A percentile compares a stretch with the other conserved stretches of the same genome.
These are phyloP conservation scores for Chondrus crispus DNA, from an alignment of 23 red algal genomes.

Conservation along the genomic window DNA sequence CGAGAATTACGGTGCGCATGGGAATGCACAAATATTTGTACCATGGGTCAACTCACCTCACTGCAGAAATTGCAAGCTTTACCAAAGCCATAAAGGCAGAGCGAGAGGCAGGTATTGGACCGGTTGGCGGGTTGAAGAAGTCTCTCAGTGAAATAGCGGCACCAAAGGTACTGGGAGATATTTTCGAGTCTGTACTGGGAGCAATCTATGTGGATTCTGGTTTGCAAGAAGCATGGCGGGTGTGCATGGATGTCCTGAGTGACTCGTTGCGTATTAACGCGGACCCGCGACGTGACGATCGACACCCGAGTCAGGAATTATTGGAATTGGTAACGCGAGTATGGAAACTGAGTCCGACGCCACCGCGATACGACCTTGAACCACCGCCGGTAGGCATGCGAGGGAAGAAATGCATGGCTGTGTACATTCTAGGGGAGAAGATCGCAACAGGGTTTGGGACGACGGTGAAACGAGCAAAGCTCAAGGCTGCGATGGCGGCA, in stretches of 20 bases:
- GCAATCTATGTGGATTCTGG: constrained; percentile 66
- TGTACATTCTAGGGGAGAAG: constrained; percentile 27
- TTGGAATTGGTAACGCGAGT: constrained; percentile 26
- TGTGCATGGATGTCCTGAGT: constrained; percentile 37
- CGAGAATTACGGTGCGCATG: constrained; percentile 29
- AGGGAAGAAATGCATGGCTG: neutral
- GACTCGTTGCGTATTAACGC: constrained; percentile 63
- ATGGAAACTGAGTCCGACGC: neutral
- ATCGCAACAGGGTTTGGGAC: constrained; percentile 38
- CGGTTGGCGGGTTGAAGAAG: constrained; percentile 13
- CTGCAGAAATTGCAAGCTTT: constrained; percentile 41
- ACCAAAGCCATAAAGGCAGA: constrained; percentile 17
- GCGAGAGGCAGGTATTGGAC: constrained; percentile 24
- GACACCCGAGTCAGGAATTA: constrained; percentile 45
- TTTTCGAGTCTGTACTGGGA: constrained; percentile 59
- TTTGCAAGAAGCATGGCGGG: constrained; percentile 27
- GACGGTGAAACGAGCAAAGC: constrained; percentile 47
- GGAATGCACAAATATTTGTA: constrained; percentile 66
- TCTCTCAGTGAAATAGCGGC: constrained; percentile 52
- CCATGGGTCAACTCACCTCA: neutral
- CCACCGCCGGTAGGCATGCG: neutral
- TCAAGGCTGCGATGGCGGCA: constrained; percentile 39
- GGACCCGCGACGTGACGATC: constrained; percentile 33
- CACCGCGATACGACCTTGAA: constrained; percentile 1
- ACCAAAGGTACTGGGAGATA: constrained; percentile 68